Conservation (phyloP, 495 filamentous ascomycete species). For the Lichina pygmaea region DNA sequence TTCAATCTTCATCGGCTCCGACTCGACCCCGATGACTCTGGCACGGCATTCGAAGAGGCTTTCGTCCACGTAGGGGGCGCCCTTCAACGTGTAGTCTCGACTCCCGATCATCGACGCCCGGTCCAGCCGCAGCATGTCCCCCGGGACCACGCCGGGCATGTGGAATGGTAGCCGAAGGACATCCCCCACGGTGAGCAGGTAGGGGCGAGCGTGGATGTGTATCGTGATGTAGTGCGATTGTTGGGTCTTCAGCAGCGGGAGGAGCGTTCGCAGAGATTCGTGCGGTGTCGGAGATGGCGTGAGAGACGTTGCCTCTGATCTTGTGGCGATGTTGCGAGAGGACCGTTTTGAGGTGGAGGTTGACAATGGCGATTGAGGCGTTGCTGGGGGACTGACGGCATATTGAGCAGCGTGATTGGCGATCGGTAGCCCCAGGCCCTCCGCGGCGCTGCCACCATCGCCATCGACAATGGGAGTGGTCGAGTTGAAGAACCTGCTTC, state of each 20-base stretch:
- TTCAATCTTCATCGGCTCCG: constrained; percentile 63
- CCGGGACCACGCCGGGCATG: constrained; percentile 58
- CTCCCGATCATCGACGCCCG: constrained; percentile 54
- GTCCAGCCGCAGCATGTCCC: constrained; percentile 68
- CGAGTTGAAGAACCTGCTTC: constrained; percentile 11
- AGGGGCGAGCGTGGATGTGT: constrained; percentile 67
- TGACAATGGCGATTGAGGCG: not conserved
- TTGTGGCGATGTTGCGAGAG: not conserved
- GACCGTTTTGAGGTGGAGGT: not conserved
- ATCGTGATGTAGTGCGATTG: constrained; percentile 61
- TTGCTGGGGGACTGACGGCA: not conserved
- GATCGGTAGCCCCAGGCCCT: not conserved
- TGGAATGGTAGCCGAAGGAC: constrained; percentile 78
- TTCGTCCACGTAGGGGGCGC: constrained; percentile 51
- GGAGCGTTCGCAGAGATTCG: constrained; percentile 32
- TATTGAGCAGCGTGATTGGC: too few species aligned
- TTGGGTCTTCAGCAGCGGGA: constrained; percentile 57
- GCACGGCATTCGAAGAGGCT: constrained; percentile 62
- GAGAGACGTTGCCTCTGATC: not conserved
- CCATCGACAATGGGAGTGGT: constrained; percentile 10
- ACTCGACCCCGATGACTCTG: constrained; percentile 60
- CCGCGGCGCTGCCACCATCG: not conserved
- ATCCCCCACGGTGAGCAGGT: constrained; percentile 75
- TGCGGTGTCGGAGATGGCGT: not conserved
- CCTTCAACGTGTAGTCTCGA: constrained; percentile 73